phyloP scores from a whole-genome alignment of 257 asterid species.

The Fraxinus quadrangulata region DNA sequence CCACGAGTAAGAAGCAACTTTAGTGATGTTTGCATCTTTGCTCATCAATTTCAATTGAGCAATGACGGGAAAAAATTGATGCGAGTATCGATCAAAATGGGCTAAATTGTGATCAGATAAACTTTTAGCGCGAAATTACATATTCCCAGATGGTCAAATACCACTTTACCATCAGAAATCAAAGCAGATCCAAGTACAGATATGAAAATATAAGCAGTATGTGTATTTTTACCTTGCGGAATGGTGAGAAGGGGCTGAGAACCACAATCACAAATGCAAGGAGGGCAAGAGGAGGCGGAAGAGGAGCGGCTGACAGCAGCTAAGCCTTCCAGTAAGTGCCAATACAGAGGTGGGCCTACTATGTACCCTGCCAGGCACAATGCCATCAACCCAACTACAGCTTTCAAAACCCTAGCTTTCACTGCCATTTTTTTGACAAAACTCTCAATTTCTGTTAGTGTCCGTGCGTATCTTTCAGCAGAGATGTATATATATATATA shows the following conservation, averaged over 20 bases:
- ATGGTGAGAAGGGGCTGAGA: slow-evolving; percentile 64
- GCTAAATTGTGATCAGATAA: too few relatives aligned
- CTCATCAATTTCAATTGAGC: slow-evolving; percentile 1
- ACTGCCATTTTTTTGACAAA: slow-evolving; percentile 46
- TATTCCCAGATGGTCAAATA: background rate
- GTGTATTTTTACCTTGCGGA: slow-evolving; percentile 50
- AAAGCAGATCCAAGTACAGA: slow-evolving; percentile 33
- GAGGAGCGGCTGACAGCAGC: slow-evolving; percentile 55
- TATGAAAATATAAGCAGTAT: background rate
- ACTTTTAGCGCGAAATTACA: background rate
- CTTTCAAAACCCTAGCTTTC: slow-evolving; percentile 56
- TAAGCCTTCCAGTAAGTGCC: slow-evolving; percentile 79
- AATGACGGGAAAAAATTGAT: background rate
- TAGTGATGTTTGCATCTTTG: slow-evolving; percentile 18
- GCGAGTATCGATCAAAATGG: too few relatives aligned
- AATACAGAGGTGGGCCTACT: slow-evolving; percentile 83
- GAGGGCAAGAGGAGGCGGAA: slow-evolving; percentile 61
- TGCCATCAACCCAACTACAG: slow-evolving; percentile 60
- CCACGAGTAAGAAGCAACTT: slow-evolving; percentile 9
- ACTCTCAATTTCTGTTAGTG: background rate
- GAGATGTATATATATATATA: too few relatives aligned
- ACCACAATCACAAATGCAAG: slow-evolving; percentile 81
- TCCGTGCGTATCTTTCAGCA: too few relatives aligned
- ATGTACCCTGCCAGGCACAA: slow-evolving; percentile 65
- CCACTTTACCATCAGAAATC: slow-evolving; percentile 22